Base-by-base conservation (phyloP, 2,329 filamentous ascomycete genomes). In the Xylaria digitata region DNA sequence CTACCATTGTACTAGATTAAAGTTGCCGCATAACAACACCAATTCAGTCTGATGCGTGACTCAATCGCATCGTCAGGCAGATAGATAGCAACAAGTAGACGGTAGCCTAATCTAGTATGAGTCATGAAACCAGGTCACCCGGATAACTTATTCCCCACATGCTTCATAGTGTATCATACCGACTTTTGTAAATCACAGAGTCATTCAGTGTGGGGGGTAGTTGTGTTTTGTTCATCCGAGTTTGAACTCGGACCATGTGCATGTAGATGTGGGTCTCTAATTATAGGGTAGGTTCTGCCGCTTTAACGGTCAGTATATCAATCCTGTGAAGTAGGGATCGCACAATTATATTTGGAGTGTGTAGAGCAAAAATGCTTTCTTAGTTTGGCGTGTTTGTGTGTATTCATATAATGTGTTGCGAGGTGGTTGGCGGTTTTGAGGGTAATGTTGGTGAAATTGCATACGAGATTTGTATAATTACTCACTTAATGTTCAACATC, bases 201-300 rank as follows among this genome's bases (percentile, higher is more conserved):
- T 11, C 21, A 37, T 37, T 37, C 34, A 6, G 34, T 8, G 34
- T 13, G 34, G 34, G 34, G 34, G 30, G 19, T n/a, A 0, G 46
- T 11, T 23, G 13, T 49, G 46, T 17, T 23, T 23, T 26, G 21
- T 5, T 7, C 19, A 46, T 46, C 5, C 11, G n/a, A n/a, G 43
- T 46, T 7, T 9, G 2, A 46, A 9, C 6, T 46, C 43, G 8
- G n/a, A 13, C 7, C 32, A 7, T 34, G 11, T 15, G 15, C 1
- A 26, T 13, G 11, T 26, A 21, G 6, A 19, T 19, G 48, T 60
- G 48, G 37, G 37, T 32, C 48, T 0, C 6, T 9, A 17, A 23
- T 34, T 45, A 6, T 26, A 61, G 58, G 58, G 58, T 61, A 61
- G 13, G 58, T 17, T 45, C 23, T 23, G n/a, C 37, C 37, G 13